A percentile compares a stretch with the other conserved stretches of the same genome.
These are phyloP conservation scores for Saccharata proteae DNA, from an alignment of 2,329 filamentous ascomycete species.

Conservation along the genomic window DNA sequence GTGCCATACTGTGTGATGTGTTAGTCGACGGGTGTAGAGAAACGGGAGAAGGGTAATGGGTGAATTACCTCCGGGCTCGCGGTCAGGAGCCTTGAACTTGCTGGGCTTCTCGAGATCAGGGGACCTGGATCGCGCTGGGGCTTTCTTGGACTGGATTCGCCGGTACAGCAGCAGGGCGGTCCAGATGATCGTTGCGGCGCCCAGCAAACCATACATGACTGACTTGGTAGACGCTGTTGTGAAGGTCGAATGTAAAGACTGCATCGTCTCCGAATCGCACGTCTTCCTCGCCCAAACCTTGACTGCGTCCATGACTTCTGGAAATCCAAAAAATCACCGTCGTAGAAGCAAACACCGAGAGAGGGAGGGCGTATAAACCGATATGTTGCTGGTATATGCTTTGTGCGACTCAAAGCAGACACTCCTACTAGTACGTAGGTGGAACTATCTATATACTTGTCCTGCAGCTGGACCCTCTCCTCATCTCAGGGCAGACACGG, in stretches of 20 bases:
- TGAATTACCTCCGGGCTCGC: conserved; percentile 35
- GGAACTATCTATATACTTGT: no score
- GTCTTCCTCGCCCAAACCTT: conserved; percentile 11
- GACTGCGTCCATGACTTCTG: conserved; percentile 12
- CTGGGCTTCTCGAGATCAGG: conserved; percentile 35
- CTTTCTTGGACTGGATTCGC: conserved; percentile 16
- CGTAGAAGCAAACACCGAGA: conserved; percentile 10
- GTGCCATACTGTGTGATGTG: conserved; percentile 38
- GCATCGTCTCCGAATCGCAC: conserved; percentile 5
- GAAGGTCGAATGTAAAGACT: no score
- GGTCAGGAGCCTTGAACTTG: conserved; percentile 22
- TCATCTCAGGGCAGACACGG: no score
- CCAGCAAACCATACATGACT: conserved; percentile 20
- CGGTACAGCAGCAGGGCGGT: conserved; percentile 14
- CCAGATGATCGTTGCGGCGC: conserved; percentile 22
- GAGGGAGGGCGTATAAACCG: conserved; percentile 2
- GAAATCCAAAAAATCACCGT: conserved; percentile 9
- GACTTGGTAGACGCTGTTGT: conserved; percentile 14
- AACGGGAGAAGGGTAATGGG: not conserved
- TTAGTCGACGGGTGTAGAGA: not conserved
- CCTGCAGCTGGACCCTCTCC: no score
- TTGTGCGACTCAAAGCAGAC: no score
- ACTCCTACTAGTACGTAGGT: no score
- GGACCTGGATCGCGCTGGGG: conserved; percentile 12
- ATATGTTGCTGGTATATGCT: no score